These are phyloP conservation scores for Leccinum truebloodii DNA, from an alignment of 768 basidiomycete species.

Conservation along the genomic window DNA sequence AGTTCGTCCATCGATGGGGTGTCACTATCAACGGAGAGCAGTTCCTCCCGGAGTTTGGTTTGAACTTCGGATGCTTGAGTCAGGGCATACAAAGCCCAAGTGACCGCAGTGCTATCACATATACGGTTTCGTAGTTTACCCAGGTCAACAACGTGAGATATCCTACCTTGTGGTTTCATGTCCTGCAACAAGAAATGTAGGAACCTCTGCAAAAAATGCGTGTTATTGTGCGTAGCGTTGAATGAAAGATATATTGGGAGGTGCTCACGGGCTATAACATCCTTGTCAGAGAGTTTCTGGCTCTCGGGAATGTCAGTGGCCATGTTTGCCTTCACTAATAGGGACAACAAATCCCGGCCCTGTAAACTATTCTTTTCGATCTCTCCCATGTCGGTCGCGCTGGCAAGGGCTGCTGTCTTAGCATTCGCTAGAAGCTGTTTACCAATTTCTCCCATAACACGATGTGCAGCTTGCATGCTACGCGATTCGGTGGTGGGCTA, in stretches of 20 bases:
- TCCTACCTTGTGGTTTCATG: conserved; percentile 56
- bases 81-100: conserved; percentile 63
- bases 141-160: background rate
- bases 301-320: conserved; percentile 54
- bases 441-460: conserved; percentile 40
- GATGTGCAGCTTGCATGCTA: background rate
- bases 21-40: conserved; percentile 50
- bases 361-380: conserved; percentile 35
- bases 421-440: conserved; percentile 45
- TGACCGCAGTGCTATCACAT: conserved; percentile 37
- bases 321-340: conserved; percentile 50
- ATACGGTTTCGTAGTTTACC: background rate
- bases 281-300: conserved; percentile 60
- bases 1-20: conserved; percentile 72
- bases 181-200: conserved; percentile 61
- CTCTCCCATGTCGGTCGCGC: conserved; percentile 24
- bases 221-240: background rate
- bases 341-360: conserved; percentile 52
- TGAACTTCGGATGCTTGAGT: conserved; percentile 50
- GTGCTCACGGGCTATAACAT: conserved; percentile 55
- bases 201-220: conserved; percentile 46
- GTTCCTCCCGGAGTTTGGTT: conserved; percentile 57
- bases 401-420: conserved; percentile 39
- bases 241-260: background rate
- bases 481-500: background rate